Conservation (phyloP, 2,329 filamentous ascomycete genomes). For the Cladosporium sp. region DNA sequence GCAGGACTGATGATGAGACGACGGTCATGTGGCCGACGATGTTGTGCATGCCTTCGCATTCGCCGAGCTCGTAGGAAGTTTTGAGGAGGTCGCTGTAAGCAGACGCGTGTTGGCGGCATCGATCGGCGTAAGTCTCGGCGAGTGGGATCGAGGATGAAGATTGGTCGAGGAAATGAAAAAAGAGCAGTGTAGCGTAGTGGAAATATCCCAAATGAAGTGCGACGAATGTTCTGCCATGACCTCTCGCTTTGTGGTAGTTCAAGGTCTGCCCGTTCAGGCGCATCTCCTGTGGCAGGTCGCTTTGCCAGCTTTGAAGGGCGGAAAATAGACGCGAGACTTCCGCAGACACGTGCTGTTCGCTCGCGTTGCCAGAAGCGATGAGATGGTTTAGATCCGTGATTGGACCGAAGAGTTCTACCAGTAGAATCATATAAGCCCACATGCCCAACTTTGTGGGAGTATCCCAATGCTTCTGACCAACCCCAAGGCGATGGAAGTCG, state of each 20-base stretch:
- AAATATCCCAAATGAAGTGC: slow-evolving; percentile 47
- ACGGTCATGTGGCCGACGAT: slow-evolving; percentile 47
- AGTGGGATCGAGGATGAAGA: slow-evolving; percentile 18
- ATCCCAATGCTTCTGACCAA: slow-evolving; percentile 16
- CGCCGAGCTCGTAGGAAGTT: slow-evolving; percentile 32
- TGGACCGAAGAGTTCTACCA: slow-evolving; percentile 37
- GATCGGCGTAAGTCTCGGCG: slow-evolving; percentile 8
- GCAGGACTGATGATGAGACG: slow-evolving; percentile 45
- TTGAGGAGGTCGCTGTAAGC: slow-evolving; percentile 41
- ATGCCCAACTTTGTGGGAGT: slow-evolving; percentile 29
- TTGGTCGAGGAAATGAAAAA: slow-evolving; percentile 44
- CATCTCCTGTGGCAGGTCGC: not conserved
- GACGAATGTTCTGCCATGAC: slow-evolving; percentile 42
- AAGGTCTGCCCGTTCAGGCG: slow-evolving; percentile 31
- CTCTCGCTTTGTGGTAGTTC: slow-evolving; percentile 32
- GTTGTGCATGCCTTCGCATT: slow-evolving; percentile 41
- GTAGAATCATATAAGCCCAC: slow-evolving; percentile 39
- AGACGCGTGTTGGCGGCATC: slow-evolving; percentile 34
- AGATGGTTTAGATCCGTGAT: slow-evolving; percentile 39
- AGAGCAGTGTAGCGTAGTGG: slow-evolving; percentile 45
- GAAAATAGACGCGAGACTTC: not conserved
- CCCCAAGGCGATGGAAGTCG: slow-evolving; percentile 28
- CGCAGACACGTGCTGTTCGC: not conserved
- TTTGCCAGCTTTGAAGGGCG: slow-evolving; percentile 4
- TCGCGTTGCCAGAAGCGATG: slow-evolving; percentile 23